A percentile compares a stretch with the other conserved stretches of the same genome.
These are phyloP conservation scores for Lagenidium sp. DNA, from an alignment of 352 stramenopile genomes.

Conservation along the genomic window DNA sequence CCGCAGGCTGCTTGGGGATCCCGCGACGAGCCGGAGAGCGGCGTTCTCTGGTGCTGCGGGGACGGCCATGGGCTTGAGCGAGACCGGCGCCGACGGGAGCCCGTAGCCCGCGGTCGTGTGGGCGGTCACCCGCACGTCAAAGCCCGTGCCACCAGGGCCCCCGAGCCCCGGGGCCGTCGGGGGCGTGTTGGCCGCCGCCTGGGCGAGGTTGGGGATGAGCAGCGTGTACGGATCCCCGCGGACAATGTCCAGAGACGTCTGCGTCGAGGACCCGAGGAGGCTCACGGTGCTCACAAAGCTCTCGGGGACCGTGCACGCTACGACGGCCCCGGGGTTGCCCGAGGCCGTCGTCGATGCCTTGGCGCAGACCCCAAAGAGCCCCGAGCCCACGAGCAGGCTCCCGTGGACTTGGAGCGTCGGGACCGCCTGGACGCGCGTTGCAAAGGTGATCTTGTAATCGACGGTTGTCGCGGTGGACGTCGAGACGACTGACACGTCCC, in stretches of 20 bases:
- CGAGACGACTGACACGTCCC: constrained; percentile 70
- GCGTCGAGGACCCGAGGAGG: constrained; percentile 21
- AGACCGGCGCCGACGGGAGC: constrained; percentile 31
- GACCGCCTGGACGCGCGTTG: constrained; percentile 25
- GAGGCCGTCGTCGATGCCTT: constrained; percentile 16
- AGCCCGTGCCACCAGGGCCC: constrained; percentile 29
- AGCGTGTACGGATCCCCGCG: constrained; percentile 42
- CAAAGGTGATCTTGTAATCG: constrained; percentile 54
- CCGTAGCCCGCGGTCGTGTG: constrained; percentile 59
- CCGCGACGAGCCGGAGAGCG: constrained; percentile 71
- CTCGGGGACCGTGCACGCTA: constrained; percentile 38
- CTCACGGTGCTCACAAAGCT: constrained; percentile 21
- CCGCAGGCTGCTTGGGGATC: constrained; percentile 46
- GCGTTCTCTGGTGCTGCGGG: constrained; percentile 66
- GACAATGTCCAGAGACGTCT: constrained; percentile 37
- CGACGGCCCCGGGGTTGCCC: constrained; percentile 23
- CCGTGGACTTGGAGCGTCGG: constrained; percentile 24
- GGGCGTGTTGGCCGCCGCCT: constrained; percentile 18
- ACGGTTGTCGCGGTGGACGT: constrained; percentile 12
- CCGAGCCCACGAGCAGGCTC: constrained; percentile 22
- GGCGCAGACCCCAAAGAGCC: constrained; percentile 38
- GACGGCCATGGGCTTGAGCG: constrained; percentile 85
- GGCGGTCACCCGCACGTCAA: constrained; percentile 51
- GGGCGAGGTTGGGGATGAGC: constrained; percentile 35
- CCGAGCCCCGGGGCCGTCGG: constrained; percentile 27